Percentiles rank a stretch among this genome's conserved stretches.
These are phyloP conservation scores for Cyclostephanos invisitatus DNA, from an alignment of 108 stramenopile species.

Conservation along the genomic window DNA sequence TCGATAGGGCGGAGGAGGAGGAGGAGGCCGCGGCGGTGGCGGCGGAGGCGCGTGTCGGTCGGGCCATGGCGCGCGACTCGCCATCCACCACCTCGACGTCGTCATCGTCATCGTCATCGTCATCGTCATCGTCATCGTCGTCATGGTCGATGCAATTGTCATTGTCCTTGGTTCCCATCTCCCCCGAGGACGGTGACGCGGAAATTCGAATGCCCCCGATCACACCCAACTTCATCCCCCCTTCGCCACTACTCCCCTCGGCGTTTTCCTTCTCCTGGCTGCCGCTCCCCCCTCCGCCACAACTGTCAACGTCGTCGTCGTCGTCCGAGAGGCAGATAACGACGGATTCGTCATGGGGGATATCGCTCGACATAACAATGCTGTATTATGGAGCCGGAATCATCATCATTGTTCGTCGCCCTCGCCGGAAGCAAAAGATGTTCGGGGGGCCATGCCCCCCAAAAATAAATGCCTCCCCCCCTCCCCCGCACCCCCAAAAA, in stretches of 20 bases:
- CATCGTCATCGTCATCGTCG: background rate
- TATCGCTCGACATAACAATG: background rate
- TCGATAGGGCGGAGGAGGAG: background rate
- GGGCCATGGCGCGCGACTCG: background rate
- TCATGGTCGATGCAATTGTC: background rate
- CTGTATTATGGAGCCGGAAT: too few relatives aligned
- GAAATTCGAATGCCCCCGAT: background rate
- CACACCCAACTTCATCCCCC: background rate
- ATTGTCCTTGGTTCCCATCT: background rate
- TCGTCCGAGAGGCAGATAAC: slow-evolving; percentile 6
- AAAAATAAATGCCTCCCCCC: too few relatives aligned
- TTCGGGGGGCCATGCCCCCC: too few relatives aligned
- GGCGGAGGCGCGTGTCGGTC: background rate
- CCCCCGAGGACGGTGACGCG: background rate
- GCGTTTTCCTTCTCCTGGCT: background rate
- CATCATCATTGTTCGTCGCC: too few relatives aligned
- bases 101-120: slow-evolving; percentile 13
- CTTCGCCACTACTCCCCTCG: background rate
- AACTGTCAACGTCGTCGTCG: slow-evolving; percentile 1
- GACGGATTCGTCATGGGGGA: background rate
- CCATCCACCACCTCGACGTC: slow-evolving; percentile 16
- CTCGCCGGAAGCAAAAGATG: too few relatives aligned
- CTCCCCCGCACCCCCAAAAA: too few relatives aligned
- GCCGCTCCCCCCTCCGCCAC: background rate
- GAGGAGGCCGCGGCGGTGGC: too few relatives aligned